Conservation (phyloP, 257 asterid genomes). For the Haberlea rhodopensis region DNA sequence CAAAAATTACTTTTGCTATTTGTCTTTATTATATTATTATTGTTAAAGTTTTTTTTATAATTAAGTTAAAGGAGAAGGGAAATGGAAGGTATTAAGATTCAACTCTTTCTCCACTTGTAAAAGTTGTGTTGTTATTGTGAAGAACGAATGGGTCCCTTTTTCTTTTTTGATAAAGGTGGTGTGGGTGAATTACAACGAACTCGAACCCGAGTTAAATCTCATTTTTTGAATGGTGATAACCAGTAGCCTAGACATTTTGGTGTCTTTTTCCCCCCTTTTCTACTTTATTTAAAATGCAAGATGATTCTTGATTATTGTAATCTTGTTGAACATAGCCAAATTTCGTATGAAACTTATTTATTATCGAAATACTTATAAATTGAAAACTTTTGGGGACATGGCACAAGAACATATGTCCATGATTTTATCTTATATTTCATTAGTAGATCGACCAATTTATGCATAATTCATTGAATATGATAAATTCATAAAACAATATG, state of each 20-base stretch:
- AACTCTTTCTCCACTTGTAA: conserved; percentile 29
- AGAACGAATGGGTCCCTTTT: conserved; percentile 27
- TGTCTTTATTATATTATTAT: conserved; percentile 6
- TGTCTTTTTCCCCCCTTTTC: conserved; percentile 30
- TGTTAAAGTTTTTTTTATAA: not conserved
- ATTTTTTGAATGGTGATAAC: too few species aligned
- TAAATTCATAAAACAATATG: not conserved
- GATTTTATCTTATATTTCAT: too few species aligned
- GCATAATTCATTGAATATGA: not conserved
- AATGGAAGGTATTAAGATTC: conserved; percentile 32
- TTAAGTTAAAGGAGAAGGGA: conserved; percentile 16
- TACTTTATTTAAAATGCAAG: conserved; percentile 6
- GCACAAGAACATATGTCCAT: too few species aligned
- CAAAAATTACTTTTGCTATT: conserved; percentile 26
- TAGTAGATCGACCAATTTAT: too few species aligned
- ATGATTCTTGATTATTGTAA: conserved; percentile 1
- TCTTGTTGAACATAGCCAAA: not conserved
- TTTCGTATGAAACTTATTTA: not conserved
- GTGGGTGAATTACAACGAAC: too few species aligned
- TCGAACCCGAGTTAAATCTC: too few species aligned
- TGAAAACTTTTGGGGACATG: too few species aligned
- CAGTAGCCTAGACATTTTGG: not conserved
- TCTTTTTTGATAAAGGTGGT: conserved; percentile 31
- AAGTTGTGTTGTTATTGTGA: conserved; percentile 31
- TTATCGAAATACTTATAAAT: too few species aligned